phyloP scores from a whole-genome alignment of 83 land plant species.

The Diphasiastrum complanatum region DNA sequence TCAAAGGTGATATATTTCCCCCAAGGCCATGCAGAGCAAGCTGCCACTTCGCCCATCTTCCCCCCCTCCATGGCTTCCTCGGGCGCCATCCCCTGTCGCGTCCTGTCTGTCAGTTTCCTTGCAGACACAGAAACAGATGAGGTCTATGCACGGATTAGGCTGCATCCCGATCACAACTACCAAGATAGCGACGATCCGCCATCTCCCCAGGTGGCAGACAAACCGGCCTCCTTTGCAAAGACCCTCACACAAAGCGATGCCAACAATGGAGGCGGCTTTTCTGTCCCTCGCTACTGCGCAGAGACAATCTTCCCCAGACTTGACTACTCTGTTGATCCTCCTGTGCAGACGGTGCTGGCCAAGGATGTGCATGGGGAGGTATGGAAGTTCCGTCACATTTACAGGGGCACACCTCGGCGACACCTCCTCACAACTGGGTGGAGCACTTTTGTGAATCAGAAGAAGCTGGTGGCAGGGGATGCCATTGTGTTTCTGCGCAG shows the following conservation, averaged over 20 bases:
- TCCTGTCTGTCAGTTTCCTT: slow-evolving; percentile 56
- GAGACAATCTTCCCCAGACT: slow-evolving; percentile 93
- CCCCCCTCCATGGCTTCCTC: slow-evolving; percentile 25
- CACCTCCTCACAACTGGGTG: slow-evolving; percentile 97
- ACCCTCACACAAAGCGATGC: slow-evolving; percentile 97
- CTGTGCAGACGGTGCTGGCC: slow-evolving; percentile 87
- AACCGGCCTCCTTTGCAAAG: slow-evolving; percentile 88
- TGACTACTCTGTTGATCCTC: slow-evolving; percentile 88
- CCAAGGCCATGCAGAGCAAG: slow-evolving; percentile 92
- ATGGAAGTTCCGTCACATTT: slow-evolving; percentile 98
- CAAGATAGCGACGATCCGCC: slow-evolving; percentile 6
- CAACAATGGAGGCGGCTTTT: slow-evolving; percentile 97
- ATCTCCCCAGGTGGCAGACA: slow-evolving; percentile 38
- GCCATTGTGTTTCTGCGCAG: slow-evolving; percentile 87
- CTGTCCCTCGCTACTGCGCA: slow-evolving; percentile 95
- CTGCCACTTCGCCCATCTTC: slow-evolving; percentile 54
- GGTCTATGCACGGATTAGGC: slow-evolving; percentile 62
- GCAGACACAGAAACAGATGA: slow-evolving; percentile 93
- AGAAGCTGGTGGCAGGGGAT: slow-evolving; percentile 98
- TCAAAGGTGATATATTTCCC: slow-evolving; percentile 85
- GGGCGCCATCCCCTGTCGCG: slow-evolving; percentile 59
- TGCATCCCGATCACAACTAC: slow-evolving; percentile 43
- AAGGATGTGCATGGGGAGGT: slow-evolving; percentile 92
- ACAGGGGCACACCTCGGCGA: slow-evolving; percentile 91
- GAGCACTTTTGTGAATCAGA: slow-evolving; percentile 96